Evolutionary conservation across 2,329 filamentous ascomycete genomes (phyloP).

Genomic region (Aureobasidium pullulans): DNA sequence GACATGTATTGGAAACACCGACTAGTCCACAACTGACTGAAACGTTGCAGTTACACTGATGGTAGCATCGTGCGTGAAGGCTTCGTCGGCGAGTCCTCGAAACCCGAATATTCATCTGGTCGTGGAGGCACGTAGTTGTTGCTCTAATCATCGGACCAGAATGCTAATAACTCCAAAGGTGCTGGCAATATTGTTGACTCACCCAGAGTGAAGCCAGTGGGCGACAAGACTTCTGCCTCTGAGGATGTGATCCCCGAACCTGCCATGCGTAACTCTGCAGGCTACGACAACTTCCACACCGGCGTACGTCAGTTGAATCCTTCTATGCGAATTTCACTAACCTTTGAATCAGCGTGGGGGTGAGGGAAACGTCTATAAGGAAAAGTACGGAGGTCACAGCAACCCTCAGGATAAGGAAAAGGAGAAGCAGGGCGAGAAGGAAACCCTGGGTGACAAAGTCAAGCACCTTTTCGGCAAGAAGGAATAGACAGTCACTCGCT

Average conservation of each 20-base stretch:
- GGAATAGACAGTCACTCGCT: neutral
- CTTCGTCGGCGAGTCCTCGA: slow-evolving; percentile 29
- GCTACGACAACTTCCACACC: slow-evolving; percentile 40
- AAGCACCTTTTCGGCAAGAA: slow-evolving; percentile 31
- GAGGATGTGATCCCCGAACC: slow-evolving; percentile 39
- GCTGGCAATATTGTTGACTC: slow-evolving; percentile 37
- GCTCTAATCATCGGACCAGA: neutral
- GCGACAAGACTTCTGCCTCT: slow-evolving; percentile 22
- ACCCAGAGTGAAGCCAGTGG: slow-evolving; percentile 24
- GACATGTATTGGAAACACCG: neutral
- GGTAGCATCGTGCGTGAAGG: slow-evolving; percentile 41
- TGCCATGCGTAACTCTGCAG: slow-evolving; percentile 26
- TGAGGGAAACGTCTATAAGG: slow-evolving; percentile 40
- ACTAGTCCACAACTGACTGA: neutral
- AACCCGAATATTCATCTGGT: slow-evolving; percentile 33
- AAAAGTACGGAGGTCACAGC: slow-evolving; percentile 41
- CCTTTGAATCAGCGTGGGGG: slow-evolving; percentile 33
- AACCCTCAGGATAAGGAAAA: slow-evolving; percentile 24
- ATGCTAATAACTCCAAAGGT: slow-evolving; percentile 17
- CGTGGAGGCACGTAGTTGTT: slow-evolving; percentile 21
- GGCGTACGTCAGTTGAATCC: slow-evolving; percentile 28
- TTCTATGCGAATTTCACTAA: neutral
- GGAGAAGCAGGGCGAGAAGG: slow-evolving; percentile 19
- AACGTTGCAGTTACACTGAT: slow-evolving; percentile 31
- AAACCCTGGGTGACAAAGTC: slow-evolving; percentile 37